Conservation (phyloP, 2,329 filamentous ascomycete species). For the Biscogniauxia sp. region DNA sequence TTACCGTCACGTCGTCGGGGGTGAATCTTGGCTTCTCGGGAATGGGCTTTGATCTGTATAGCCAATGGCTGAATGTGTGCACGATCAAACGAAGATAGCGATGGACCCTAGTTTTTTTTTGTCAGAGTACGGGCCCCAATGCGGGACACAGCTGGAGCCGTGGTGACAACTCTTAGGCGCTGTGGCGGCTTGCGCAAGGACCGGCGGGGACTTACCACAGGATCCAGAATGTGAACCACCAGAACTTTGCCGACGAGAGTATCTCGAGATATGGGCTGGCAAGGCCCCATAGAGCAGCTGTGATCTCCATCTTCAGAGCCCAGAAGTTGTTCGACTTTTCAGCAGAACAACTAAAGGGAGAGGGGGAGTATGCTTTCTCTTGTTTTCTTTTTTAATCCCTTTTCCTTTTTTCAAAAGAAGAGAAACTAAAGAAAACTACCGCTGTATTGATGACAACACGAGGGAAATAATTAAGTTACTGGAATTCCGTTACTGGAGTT, state of each 20-base stretch:
- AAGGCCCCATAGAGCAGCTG: conserved; percentile 14
- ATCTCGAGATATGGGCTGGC: conserved; percentile 33
- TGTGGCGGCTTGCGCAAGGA: neutral
- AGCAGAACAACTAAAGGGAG: neutral
- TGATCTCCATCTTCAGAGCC: conserved; percentile 20
- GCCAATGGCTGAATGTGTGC: conserved; percentile 82
- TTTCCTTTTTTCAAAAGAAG: neutral
- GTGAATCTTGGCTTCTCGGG: conserved; percentile 78
- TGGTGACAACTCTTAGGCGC: neutral
- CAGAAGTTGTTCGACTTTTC: neutral
- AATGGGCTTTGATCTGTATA: conserved; percentile 80
- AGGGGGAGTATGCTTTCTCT: neutral
- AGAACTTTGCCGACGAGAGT: conserved; percentile 45
- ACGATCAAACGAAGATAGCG: conserved; percentile 83
- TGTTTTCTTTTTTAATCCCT: neutral
- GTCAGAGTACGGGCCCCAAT: conserved; percentile 19
- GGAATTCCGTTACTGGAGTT: neutral
- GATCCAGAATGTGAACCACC: conserved; percentile 42
- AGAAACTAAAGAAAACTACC: neutral
- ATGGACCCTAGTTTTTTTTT: conserved; percentile 61
- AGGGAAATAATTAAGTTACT: neutral
- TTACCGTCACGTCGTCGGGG: conserved; percentile 83
- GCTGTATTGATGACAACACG: neutral
- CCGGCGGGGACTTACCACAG: conserved; percentile 45
- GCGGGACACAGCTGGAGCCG: neutral